These are phyloP conservation scores for Letharia columbiana DNA, from an alignment of 495 filamentous ascomycete genomes.

Conservation along the genomic window DNA sequence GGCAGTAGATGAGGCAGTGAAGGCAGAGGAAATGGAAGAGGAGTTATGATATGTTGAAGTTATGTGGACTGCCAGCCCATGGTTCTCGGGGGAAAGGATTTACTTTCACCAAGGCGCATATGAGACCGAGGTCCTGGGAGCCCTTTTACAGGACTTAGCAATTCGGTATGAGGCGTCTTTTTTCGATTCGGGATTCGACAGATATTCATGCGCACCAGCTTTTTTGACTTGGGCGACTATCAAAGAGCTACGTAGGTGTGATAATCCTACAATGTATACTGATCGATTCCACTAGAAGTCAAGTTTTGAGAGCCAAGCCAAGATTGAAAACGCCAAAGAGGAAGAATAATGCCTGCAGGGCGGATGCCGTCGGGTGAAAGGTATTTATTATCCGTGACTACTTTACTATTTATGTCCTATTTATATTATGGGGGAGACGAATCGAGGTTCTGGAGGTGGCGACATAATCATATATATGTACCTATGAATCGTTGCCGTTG, in stretches of 20 bases:
- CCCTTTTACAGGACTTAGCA: background rate
- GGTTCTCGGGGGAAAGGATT: background rate
- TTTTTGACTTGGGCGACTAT: background rate
- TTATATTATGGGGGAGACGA: background rate
- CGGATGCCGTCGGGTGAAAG: no score
- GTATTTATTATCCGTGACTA: no score
- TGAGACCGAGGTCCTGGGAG: background rate
- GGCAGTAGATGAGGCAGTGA: conserved; percentile 5
- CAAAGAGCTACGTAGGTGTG: background rate
- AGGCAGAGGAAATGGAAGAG: conserved; percentile 21
- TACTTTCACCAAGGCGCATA: background rate
- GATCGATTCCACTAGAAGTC: background rate
- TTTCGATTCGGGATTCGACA: background rate
- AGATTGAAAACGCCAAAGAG: background rate
- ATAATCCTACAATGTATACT: background rate
- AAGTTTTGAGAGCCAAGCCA: background rate
- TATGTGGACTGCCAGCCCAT: background rate
- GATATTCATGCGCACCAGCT: background rate
- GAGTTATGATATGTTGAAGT: conserved; percentile 14
- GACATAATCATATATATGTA: background rate
- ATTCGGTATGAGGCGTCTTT: background rate
- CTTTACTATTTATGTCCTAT: background rate
- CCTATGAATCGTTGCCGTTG: background rate
- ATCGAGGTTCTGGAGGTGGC: background rate
- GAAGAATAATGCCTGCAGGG: background rate